Evolutionary conservation across 2,329 filamentous ascomycete species (phyloP).

Genomic region (Penicillium glabrum): DNA sequence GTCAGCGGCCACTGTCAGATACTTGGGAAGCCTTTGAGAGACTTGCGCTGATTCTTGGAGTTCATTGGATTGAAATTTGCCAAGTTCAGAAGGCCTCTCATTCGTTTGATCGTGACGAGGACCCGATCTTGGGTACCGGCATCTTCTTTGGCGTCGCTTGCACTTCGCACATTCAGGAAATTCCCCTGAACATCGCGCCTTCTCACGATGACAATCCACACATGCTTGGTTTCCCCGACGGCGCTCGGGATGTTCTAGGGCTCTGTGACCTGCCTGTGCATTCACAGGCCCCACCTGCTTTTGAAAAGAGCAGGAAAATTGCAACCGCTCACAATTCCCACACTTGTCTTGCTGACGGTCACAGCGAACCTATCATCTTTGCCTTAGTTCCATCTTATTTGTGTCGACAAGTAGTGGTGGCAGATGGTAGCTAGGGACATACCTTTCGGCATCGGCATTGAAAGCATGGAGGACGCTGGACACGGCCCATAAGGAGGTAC

Average conservation of each 20-base stretch:
- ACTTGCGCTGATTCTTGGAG: neutral
- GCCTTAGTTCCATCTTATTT: neutral
- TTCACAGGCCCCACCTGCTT: neutral
- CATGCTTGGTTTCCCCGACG: conserved; percentile 7
- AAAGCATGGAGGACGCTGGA: conserved; percentile 8
- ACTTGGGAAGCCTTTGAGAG: neutral
- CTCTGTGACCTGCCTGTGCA: neutral
- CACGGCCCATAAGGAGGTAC: conserved; percentile 2
- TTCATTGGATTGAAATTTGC: neutral
- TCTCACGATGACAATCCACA: conserved; percentile 8
- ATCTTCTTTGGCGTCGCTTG: conserved; percentile 2
- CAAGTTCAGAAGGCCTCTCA: neutral
- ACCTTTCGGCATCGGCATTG: conserved; percentile 14
- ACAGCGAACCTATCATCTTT: conserved; percentile 7
- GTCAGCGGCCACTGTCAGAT: too few species aligned
- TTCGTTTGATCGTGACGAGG: neutral
- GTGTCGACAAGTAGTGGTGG: neutral
- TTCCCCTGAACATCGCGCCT: conserved; percentile 9
- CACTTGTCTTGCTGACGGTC: conserved; percentile 5
- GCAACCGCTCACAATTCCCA: conserved; percentile 8
- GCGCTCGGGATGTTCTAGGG: conserved; percentile 4
- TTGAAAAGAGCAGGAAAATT: conserved; percentile 8
- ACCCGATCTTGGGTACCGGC: conserved; percentile 1
- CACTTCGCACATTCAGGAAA: conserved; percentile 8
- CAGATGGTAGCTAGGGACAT: neutral